These are phyloP conservation scores for Butyriboletus appendiculatus DNA, from an alignment of 1,284 basidiomycete species.

Conservation along the genomic window DNA sequence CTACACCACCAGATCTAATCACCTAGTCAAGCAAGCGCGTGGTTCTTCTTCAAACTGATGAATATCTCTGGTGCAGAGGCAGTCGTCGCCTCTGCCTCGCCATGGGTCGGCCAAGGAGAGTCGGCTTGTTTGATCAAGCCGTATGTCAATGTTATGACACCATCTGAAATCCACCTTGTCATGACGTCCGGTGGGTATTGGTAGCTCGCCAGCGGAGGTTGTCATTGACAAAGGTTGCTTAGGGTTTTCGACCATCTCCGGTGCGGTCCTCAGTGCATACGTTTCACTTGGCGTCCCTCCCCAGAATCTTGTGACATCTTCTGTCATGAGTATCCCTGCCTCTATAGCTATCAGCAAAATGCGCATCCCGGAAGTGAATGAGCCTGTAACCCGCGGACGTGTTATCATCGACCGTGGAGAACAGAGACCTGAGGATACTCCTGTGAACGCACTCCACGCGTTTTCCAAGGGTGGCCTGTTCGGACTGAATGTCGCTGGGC, in stretches of 20 bases:
- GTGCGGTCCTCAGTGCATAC: slow-evolving; percentile 86
- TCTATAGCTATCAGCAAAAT: slow-evolving; percentile 91
- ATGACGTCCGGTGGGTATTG: slow-evolving; percentile 77
- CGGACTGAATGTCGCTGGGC: slow-evolving; percentile 83
- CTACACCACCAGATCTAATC: background rate
- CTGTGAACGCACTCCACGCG: slow-evolving; percentile 84
- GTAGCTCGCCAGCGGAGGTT: background rate
- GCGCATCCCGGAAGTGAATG: slow-evolving; percentile 80
- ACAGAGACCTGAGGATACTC: slow-evolving; percentile 48
- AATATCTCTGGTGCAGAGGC: slow-evolving; percentile 89
- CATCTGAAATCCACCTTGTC: slow-evolving; percentile 84
- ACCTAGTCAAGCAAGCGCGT: slow-evolving; percentile 54
- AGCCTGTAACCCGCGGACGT: slow-evolving; percentile 82
- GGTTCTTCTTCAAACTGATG: slow-evolving; percentile 92
- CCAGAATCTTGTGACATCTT: slow-evolving; percentile 84
- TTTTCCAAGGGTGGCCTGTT: slow-evolving; percentile 88
- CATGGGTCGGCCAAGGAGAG: slow-evolving; percentile 91
- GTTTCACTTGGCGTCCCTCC: slow-evolving; percentile 82
- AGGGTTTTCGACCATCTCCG: slow-evolving; percentile 88
- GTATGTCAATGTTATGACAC: slow-evolving; percentile 88
- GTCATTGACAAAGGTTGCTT: slow-evolving; percentile 6
- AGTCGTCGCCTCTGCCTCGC: slow-evolving; percentile 88
- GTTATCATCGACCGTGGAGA: slow-evolving; percentile 79
- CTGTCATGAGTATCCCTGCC: slow-evolving; percentile 93
- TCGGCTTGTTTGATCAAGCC: slow-evolving; percentile 84